A percentile compares a stretch with the other conserved stretches of the same genome.
phyloP scores from a whole-genome alignment of 805 yeast species.

The Saccharomyces jurei region DNA sequence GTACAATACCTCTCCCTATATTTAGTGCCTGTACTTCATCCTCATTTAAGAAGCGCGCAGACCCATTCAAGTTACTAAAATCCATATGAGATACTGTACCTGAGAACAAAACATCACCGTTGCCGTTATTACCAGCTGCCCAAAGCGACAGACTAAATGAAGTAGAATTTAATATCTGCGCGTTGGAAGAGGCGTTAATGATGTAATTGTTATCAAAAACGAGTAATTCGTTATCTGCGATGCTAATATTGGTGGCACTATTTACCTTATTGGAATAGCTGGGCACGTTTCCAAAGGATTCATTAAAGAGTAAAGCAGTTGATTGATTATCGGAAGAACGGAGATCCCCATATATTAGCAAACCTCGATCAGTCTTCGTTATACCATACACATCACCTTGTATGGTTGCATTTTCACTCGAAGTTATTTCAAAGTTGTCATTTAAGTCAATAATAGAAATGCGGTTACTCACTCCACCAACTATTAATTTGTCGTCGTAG shows the following conservation, averaged over 20 bases:
- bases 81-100: conserved; percentile 23
- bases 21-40: conserved; percentile 3
- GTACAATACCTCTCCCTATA: conserved; percentile 1
- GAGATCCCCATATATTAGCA: conserved; percentile 28
- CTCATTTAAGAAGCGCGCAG: conserved; percentile 12
- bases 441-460: conserved; percentile 31
- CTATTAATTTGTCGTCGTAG: conserved; percentile 39
- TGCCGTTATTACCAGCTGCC: conserved; percentile 23
- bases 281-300: conserved; percentile 13
- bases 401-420: conserved; percentile 5
- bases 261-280: conserved; percentile 2
- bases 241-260: conserved; percentile 16
- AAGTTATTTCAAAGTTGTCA: conserved; percentile 12
- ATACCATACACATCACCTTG: conserved; percentile 18
- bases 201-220: conserved; percentile 20
- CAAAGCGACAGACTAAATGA: conserved; percentile 18
- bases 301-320: conserved; percentile 17
- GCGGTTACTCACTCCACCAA: conserved; percentile 40
- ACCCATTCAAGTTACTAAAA: conserved; percentile 15
- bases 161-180: conserved; percentile 16
- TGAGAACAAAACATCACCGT: conserved; percentile 29
- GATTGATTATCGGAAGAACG: conserved; percentile 7
- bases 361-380: conserved; percentile 26
- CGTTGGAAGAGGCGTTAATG: conserved; percentile 25
- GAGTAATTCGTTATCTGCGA: conserved; percentile 14